Percentiles rank a stretch among this genome's conserved stretches.
These are phyloP conservation scores for Rhazya stricta DNA, from an alignment of 257 asterid species.

Conservation along the genomic window DNA sequence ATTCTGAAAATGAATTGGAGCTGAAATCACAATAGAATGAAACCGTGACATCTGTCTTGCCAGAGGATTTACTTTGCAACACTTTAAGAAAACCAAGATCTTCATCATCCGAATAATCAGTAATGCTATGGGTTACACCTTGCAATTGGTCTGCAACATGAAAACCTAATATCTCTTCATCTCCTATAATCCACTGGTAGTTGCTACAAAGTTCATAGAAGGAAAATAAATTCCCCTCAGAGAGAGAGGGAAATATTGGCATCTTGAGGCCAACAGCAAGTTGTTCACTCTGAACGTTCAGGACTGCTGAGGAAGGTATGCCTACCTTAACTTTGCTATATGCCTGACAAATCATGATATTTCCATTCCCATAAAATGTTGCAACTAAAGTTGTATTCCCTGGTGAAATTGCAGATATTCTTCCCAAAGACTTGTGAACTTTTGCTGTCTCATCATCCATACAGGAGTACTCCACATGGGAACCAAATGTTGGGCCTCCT, in stretches of 20 bases:
- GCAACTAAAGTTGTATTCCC: conserved; percentile 69
- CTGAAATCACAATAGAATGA: conserved; percentile 69
- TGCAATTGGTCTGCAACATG: conserved; percentile 23
- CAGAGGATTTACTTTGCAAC: conserved; percentile 69
- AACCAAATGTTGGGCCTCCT: conserved; percentile 79
- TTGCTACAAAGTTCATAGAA: conserved; percentile 66
- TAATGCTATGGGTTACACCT: conserved; percentile 19
- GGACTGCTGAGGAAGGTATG: conserved; percentile 65
- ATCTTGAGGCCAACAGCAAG: conserved; percentile 57
- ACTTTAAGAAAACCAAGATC: conserved; percentile 54
- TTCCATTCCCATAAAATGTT: conserved; percentile 57
- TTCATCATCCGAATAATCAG: conserved; percentile 34
- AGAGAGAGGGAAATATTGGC: conserved; percentile 65
- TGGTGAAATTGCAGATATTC: conserved; percentile 56
- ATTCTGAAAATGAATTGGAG: conserved; percentile 35
- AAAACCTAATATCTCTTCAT: conserved; percentile 50
- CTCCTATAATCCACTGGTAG: conserved; percentile 65
- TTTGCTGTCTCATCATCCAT: conserved; percentile 53
- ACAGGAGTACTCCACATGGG: conserved; percentile 50
- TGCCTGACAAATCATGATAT: conserved; percentile 56
- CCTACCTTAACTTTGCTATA: conserved; percentile 67
- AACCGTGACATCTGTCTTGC: conserved; percentile 56
- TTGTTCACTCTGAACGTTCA: conserved; percentile 68
- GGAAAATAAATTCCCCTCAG: conserved; percentile 79
- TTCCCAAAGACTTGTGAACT: conserved; percentile 54